Evolutionary conservation across 805 yeast species (phyloP).

Genomic region (Sporopachydermia quercuum): DNA sequence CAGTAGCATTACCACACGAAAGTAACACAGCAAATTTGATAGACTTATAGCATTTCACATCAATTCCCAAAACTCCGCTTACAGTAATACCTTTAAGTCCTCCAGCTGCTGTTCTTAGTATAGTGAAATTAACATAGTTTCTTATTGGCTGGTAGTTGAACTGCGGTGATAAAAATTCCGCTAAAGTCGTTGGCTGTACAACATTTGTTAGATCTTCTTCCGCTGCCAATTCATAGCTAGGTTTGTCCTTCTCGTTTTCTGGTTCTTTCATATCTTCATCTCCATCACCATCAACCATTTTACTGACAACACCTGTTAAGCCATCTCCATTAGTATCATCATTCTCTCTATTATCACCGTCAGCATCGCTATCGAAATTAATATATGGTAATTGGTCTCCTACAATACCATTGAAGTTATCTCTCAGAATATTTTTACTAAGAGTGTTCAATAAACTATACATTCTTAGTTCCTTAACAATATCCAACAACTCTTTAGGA

Average conservation of each 20-base stretch:
- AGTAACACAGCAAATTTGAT: background rate
- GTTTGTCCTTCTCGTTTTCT: background rate
- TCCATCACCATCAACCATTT: too few relatives aligned
- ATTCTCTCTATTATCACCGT: background rate
- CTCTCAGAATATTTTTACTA: background rate
- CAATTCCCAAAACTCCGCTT: background rate
- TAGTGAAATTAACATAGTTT: background rate
- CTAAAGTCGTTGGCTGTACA: background rate
- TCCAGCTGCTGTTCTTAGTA: background rate
- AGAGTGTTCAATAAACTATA: background rate
- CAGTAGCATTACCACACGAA: background rate
- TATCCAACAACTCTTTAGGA: background rate
- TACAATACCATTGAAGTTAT: background rate
- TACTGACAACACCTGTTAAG: too few relatives aligned
- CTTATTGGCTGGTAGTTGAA: background rate
- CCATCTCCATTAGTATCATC: conserved; percentile 1
- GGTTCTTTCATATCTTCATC: background rate
- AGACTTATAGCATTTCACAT: background rate
- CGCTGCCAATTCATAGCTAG: background rate
- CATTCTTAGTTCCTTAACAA: background rate
- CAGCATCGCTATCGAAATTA: background rate
- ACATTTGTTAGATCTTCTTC: background rate
- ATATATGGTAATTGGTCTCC: background rate
- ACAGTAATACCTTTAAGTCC: background rate
- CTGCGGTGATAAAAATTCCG: conserved; percentile 1